Base-by-base conservation (phyloP, 371 early-diverging fungal genomes). In the Rhizopus microsporus region DNA sequence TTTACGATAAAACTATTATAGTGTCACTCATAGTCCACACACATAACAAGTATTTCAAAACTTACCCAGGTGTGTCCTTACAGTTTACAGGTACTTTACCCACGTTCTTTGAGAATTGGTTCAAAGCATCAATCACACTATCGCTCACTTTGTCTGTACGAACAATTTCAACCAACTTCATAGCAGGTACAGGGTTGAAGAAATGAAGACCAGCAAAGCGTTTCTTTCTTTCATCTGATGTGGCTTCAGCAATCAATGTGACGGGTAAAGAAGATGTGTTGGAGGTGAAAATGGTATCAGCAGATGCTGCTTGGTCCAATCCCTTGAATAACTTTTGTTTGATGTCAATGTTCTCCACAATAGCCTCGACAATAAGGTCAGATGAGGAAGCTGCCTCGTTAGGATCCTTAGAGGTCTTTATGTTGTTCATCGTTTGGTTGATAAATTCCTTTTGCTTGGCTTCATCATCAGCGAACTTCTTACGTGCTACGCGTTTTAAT, bases 141-240 rank as follows among this genome's bases (percentile, higher is more conserved):
- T 87, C 78, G 17, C 71, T 64, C 15, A 90, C 85, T n/a, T 83
- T 69, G 1, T 70, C 76, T 2, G 91, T 89, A 56, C 89, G 81
- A 53, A 97, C 88, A 30, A 98, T 87, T 75, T 98, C 98, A 12
- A 97, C 97, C 17, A 98, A 80, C 76, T 96, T 95, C 98, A 98
- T 97, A 67, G 93, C 93, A 31, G 98, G 94, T 4, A 95, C 97
- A 3, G 96, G 97, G 77, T 96, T 96, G 76, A 97, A 96, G 79
- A 95, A 97, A 75, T 97, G 98, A 54, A 96, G 75, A 31, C 98
- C 98, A 29, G 89, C 91, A 62, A 94, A 90, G 15, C 82, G 82
- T 47, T 78, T 74, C 42, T 62, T 60, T 3, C 92, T 75, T 51
- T 70, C 65, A 9, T 60, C 66, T 7, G 81, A 71, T 44, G 91